Evolutionary conservation across 1,139 yeast genomes (phyloP).

Genomic region (Magnusiomyces starmeri): DNA sequence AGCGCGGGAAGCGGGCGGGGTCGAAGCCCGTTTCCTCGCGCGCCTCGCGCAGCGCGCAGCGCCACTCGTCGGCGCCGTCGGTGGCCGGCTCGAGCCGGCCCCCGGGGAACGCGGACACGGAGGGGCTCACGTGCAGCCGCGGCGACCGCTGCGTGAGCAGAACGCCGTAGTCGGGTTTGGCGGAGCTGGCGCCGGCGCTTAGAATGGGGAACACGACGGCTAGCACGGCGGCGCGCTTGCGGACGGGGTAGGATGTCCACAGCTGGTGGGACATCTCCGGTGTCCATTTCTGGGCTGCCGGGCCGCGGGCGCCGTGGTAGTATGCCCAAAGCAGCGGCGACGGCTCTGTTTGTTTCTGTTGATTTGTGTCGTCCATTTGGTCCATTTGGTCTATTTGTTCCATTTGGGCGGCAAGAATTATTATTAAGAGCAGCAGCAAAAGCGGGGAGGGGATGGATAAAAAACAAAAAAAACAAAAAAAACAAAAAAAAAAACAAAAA

Average conservation of each 20-base stretch:
- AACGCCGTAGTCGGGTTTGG: slow-evolving; percentile 63
- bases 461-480: not conserved
- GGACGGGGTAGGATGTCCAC: slow-evolving; percentile 48
- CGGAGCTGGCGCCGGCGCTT: slow-evolving; percentile 36
- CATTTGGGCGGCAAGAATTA: too few relatives aligned
- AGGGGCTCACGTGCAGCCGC: slow-evolving; percentile 61
- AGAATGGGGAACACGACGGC: slow-evolving; percentile 45
- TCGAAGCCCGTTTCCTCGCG: slow-evolving; percentile 76
- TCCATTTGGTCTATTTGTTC: not conserved
- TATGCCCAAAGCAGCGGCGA: not conserved
- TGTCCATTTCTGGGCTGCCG: not conserved
- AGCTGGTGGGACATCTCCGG: slow-evolving; percentile 19
- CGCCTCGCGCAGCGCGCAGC: slow-evolving; percentile 70
- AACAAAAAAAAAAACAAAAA: too few relatives aligned
- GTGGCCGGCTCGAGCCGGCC: slow-evolving; percentile 60
- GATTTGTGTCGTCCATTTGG: not conserved
- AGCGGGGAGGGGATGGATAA: not conserved
- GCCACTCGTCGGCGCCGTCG: slow-evolving; percentile 46
- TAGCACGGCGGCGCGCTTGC: slow-evolving; percentile 64
- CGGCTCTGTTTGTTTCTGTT: not conserved
- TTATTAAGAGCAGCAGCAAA: too few relatives aligned
- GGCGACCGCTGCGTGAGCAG: slow-evolving; percentile 67
- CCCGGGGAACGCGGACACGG: slow-evolving; percentile 87
- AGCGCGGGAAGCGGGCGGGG: slow-evolving; percentile 38
- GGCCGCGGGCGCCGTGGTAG: not conserved